Evolutionary conservation across 108 stramenopile genomes (phyloP).

Genomic region (Poteriospumella lacustris): DNA sequence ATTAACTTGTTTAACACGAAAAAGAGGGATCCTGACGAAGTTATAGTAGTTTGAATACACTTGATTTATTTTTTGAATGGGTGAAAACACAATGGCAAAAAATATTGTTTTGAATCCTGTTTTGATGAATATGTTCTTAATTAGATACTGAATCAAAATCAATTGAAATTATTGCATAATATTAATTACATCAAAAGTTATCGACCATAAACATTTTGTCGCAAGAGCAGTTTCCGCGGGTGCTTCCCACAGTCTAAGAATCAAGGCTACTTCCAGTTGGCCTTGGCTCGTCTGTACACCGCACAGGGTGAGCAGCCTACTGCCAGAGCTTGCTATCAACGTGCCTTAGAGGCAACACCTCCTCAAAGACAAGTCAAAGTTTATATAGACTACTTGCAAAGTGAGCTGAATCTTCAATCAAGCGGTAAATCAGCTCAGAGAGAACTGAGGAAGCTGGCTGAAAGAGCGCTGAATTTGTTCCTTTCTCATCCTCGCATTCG

Average conservation of each 20-base stretch:
- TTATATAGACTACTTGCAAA: constrained; percentile 9
- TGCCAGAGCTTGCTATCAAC: constrained; percentile 6
- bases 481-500: constrained; percentile 2
- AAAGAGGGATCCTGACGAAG: too few species aligned
- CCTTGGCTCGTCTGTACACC: constrained; percentile 6
- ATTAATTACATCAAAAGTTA: not conserved
- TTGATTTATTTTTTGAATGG: too few species aligned
- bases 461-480: constrained; percentile 7
- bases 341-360: constrained; percentile 6
- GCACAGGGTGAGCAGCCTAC: constrained; percentile 1
- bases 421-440: constrained; percentile 6
- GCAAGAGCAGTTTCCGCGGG: too few species aligned
- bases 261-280: constrained; percentile 6
- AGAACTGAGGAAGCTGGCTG: constrained; percentile 6
- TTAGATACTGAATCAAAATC: not conserved
- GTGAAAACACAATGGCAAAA: too few species aligned
- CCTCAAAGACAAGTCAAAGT: constrained; percentile 7
- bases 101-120: too few species aligned
- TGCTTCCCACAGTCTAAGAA: constrained; percentile 6
- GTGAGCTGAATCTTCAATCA: constrained; percentile 7
- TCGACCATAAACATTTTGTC: too few species aligned
- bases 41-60: too few species aligned
- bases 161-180: not conserved
- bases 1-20: too few species aligned
- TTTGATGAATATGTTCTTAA: not conserved